Base-by-base conservation (phyloP, 139 green algal species). In the Trebouxia sp. region DNA sequence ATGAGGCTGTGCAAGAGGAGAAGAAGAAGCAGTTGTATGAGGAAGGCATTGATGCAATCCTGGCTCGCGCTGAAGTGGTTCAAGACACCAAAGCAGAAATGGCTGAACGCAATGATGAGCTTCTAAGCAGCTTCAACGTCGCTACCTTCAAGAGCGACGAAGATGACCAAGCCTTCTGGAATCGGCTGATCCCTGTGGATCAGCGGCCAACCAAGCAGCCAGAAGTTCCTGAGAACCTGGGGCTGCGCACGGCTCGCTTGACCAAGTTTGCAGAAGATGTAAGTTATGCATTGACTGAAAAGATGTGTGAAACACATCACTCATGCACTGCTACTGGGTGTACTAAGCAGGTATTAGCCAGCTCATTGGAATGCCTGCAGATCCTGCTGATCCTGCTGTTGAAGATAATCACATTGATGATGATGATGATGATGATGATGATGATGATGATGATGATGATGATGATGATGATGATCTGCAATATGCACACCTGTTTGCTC, bases 131-230 rank as follows among this genome's bases (percentile, higher is more conserved):
- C 41, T 98, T 97, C 90, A 96, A 96, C 79, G 93, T 96, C 56
- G 91, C 93, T 22, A 97, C 92, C 10, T 97, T 97, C 85, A 95
- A 94, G 69, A 87, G 75, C 35, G 72, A 85, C 12, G 96, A 99
- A 79, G 93, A 98, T 50, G 95, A 98, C 75, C 86, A 90, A 1
- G 92, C 93, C 6, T 98, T 98, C 80, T 98, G 95, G 95, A 93
- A 85, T 80, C 81, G 91, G 8, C 93, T 98, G 47, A 98, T 98
- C 45, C 90, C 93, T 12, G 81, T 90, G 42, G 65, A 87, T 12
- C 80, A 94, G 65, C 82, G 89, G 35, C 70, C 84, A 6, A 30
- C 82, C 12, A 85, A 90, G 30, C 70, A 85, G 45, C 65, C 86
- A 75, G n/a, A 75, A n/a, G 66, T 81, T 35, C 48, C 67, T 4